These are phyloP conservation scores for Phytopythium litorale DNA, from an alignment of 352 stramenopile genomes.

Conservation along the genomic window DNA sequence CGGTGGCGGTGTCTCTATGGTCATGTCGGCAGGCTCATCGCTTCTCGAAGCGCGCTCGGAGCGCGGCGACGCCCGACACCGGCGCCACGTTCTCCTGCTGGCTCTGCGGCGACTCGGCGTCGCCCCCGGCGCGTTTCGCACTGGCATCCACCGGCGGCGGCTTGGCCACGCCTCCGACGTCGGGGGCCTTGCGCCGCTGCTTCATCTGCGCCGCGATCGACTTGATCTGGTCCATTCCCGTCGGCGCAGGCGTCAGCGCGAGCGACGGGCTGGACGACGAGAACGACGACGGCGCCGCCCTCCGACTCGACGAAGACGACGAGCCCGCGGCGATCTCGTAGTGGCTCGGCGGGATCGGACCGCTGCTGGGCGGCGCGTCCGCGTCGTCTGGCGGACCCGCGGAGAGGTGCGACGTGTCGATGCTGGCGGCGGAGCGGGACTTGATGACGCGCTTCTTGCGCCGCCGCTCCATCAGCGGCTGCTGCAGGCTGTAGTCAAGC, in stretches of 20 bases:
- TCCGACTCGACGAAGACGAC: background rate
- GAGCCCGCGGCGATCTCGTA: background rate
- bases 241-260: conserved; percentile 9
- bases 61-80: conserved; percentile 56
- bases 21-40: conserved; percentile 10
- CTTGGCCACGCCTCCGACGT: conserved; percentile 8
- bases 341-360: background rate
- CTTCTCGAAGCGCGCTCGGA: conserved; percentile 76
- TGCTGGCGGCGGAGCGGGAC: conserved; percentile 50
- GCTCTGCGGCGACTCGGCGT: conserved; percentile 6
- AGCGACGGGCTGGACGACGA: background rate
- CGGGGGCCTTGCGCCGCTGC: conserved; percentile 39
- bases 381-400: background rate
- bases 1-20: conserved; percentile 8
- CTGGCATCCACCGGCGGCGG: background rate
- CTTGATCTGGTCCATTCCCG: conserved; percentile 66
- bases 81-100: conserved; percentile 13
- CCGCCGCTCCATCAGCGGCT: conserved; percentile 12
- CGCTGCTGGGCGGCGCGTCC: background rate
- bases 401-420: conserved; percentile 42
- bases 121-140: background rate
- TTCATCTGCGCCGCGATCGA: conserved; percentile 73
- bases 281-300: conserved; percentile 2
- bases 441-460: conserved; percentile 41
- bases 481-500: conserved; percentile 5